These are phyloP conservation scores for Fusarium staphyleae DNA, from an alignment of 2,329 filamentous ascomycete species.

Conservation along the genomic window DNA sequence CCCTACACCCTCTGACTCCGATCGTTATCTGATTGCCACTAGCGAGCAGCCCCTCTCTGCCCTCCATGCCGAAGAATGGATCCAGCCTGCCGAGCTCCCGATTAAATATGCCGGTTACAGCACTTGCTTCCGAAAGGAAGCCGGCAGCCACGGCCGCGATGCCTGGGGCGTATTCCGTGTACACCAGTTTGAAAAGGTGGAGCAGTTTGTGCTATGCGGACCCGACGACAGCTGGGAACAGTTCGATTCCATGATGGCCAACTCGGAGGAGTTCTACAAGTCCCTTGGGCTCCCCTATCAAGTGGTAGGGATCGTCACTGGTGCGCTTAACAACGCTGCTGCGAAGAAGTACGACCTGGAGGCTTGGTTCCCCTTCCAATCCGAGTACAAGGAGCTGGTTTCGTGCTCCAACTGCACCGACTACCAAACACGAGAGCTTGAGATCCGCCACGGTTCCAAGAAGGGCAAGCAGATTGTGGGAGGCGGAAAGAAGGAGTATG, in stretches of 20 bases:
- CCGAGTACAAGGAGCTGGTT: slow-evolving; percentile 98
- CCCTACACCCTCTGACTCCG: slow-evolving; percentile 82
- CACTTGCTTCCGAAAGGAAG: slow-evolving; percentile 95
- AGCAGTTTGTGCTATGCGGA: slow-evolving; percentile 82
- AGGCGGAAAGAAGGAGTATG: slow-evolving; percentile 90
- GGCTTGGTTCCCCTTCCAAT: slow-evolving; percentile 95
- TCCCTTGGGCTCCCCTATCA: slow-evolving; percentile 88
- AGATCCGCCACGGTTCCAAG: slow-evolving; percentile 91
- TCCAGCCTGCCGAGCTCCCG: slow-evolving; percentile 82
- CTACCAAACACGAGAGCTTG: slow-evolving; percentile 92
- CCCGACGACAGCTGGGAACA: slow-evolving; percentile 92
- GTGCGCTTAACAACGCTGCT: slow-evolving; percentile 78
- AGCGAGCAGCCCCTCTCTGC: slow-evolving; percentile 95
- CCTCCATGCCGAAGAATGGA: slow-evolving; percentile 92
- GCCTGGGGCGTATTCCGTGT: slow-evolving; percentile 99
- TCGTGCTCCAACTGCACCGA: slow-evolving; percentile 98
- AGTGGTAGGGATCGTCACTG: slow-evolving; percentile 93
- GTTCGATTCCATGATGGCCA: slow-evolving; percentile 91
- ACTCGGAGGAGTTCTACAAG: slow-evolving; percentile 95
- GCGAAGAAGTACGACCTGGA: slow-evolving; percentile 96
- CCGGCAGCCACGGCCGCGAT: slow-evolving; percentile 83
- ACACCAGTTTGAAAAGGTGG: slow-evolving; percentile 95
- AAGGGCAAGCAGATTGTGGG: slow-evolving; percentile 56
- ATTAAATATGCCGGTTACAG: slow-evolving; percentile 86
- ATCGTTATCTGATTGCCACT: slow-evolving; percentile 82